These are phyloP conservation scores for Globisporangium orthogonon DNA, from an alignment of 352 stramenopile species.

Conservation along the genomic window DNA sequence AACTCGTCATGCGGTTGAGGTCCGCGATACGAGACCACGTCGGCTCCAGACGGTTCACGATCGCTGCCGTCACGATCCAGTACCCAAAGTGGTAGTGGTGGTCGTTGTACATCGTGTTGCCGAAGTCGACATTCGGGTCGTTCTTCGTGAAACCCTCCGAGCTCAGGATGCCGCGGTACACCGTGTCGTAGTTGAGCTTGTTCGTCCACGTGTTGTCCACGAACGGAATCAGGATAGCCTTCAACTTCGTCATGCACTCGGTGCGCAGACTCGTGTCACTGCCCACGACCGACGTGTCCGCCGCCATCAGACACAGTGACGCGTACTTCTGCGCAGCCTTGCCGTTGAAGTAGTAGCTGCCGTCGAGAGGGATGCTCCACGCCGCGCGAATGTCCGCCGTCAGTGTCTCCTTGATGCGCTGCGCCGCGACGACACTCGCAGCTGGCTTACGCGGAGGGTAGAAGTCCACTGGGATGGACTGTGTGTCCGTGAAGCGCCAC, in stretches of 20 bases:
- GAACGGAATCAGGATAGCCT: constrained; percentile 42
- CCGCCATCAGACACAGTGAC: constrained; percentile 67
- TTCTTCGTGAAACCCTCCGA: constrained; percentile 45
- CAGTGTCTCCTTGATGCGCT: constrained; percentile 40
- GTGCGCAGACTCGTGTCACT: constrained; percentile 1
- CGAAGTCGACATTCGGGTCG: constrained; percentile 60
- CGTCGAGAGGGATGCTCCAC: constrained; percentile 40
- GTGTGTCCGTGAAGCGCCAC: constrained; percentile 44
- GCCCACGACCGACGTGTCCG: constrained; percentile 41
- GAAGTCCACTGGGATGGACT: constrained; percentile 41
- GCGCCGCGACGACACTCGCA: constrained; percentile 20
- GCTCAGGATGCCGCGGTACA: constrained; percentile 58
- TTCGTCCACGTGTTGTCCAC: constrained; percentile 60
- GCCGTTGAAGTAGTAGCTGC: constrained; percentile 74
- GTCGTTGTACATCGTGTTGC: constrained; percentile 74
- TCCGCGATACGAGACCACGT: constrained; percentile 41
- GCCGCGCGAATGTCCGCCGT: constrained; percentile 44
- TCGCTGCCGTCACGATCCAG: constrained; percentile 53
- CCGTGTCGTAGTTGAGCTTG: constrained; percentile 51
- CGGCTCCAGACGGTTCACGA: constrained; percentile 67
- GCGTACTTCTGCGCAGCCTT: constrained; percentile 74
- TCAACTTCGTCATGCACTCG: constrained; percentile 59
- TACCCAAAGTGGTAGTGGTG: constrained; percentile 78
- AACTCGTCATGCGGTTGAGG: constrained; percentile 40
- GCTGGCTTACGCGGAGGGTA: constrained; percentile 39